A percentile compares a stretch with the other conserved stretches of the same genome.
These are phyloP conservation scores for Talaromyces sp. DNA, from an alignment of 2,329 filamentous ascomycete genomes.

Conservation along the genomic window DNA sequence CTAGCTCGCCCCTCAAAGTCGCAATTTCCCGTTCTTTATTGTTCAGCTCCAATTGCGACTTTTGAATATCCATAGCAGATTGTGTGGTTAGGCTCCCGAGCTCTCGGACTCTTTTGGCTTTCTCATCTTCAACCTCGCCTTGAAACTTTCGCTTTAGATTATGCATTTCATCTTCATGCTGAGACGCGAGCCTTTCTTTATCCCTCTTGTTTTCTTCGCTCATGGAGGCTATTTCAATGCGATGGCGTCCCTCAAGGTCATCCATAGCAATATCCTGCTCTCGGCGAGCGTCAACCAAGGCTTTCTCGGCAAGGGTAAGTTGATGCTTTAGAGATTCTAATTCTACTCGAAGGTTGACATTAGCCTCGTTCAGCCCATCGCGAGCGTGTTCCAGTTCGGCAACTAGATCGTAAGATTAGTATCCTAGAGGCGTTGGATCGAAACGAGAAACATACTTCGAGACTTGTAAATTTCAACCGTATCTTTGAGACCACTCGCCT, in stretches of 20 bases:
- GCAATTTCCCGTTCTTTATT: constrained; percentile 59
- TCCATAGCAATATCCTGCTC: constrained; percentile 56
- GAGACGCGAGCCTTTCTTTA: constrained; percentile 59
- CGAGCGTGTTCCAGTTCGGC: constrained; percentile 59
- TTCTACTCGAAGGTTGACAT: constrained; percentile 65
- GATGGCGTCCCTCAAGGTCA: constrained; percentile 56
- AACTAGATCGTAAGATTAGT: constrained; percentile 43
- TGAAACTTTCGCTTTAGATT: constrained; percentile 65
- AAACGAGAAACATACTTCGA: constrained; percentile 60
- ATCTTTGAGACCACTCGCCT: constrained; percentile 72
- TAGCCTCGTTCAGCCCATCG: constrained; percentile 54
- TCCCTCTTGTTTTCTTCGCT: constrained; percentile 53
- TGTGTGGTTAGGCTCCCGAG: constrained; percentile 41
- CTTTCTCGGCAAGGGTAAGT: constrained; percentile 51
- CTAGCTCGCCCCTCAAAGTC: constrained; percentile 44
- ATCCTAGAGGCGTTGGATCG: not conserved
- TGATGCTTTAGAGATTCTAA: constrained; percentile 63
- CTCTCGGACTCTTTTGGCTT: constrained; percentile 39
- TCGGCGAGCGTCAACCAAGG: constrained; percentile 56
- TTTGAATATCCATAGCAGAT: constrained; percentile 42
- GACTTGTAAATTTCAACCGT: constrained; percentile 73
- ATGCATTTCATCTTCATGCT: constrained; percentile 69
- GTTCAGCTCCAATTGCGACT: constrained; percentile 49
- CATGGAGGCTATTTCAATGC: constrained; percentile 46
- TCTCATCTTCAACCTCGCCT: constrained; percentile 68